Base-by-base conservation (phyloP, 192 early-diverging fungal genomes). In the Coemansia sp. region DNA sequence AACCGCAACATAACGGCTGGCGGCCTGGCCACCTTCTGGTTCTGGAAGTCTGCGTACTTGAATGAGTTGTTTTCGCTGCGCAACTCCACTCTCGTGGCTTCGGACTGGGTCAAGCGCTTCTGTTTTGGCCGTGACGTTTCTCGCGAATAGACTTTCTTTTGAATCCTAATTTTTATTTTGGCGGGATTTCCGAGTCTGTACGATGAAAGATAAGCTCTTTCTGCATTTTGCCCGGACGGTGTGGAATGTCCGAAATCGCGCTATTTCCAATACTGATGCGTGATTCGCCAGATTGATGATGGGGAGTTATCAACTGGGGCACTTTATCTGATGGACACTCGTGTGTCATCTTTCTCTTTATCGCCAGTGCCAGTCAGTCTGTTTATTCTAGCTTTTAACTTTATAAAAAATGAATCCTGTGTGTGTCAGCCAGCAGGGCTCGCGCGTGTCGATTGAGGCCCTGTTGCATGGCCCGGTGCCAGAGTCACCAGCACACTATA, bases 101-200 rank as follows among this genome's bases (percentile, higher is more conserved):
- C 89, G 38, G 95, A 97, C 79, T 97, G 95, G 94, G 77, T 86
- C 70, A 97, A 96, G 82, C 90, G 91, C 65, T 91, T 80, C 50
- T 62, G 92, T 25, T 96, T 95, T 85, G 95, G 95, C 24, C 89
- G 94, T 38, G 94, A 97, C 75, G 93, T 97, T 62, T 85, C 85
- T 52, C 84, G 94, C 77, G 95, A 97, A 80, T 97, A 89, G 53
- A 54, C 23, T 25, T 2, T 14, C 6, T 14, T 43, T 43, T 32
- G 19, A 21, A 21, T 21, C 19, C 6, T 8, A 7, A 32, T 7
- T 32, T 32, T 32, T 32, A 21, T 21, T 21, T 32, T 32, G 32
- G 32, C 32, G 32, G 51, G 51, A 53, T 53, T 12, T 53, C 25
- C 51, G 22, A 53, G 23, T 21, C 21, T 24, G 0, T 5, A 24